These are phyloP conservation scores for Dothideomycetidae sp. DNA, from an alignment of 2,329 filamentous ascomycete genomes.

Conservation along the genomic window DNA sequence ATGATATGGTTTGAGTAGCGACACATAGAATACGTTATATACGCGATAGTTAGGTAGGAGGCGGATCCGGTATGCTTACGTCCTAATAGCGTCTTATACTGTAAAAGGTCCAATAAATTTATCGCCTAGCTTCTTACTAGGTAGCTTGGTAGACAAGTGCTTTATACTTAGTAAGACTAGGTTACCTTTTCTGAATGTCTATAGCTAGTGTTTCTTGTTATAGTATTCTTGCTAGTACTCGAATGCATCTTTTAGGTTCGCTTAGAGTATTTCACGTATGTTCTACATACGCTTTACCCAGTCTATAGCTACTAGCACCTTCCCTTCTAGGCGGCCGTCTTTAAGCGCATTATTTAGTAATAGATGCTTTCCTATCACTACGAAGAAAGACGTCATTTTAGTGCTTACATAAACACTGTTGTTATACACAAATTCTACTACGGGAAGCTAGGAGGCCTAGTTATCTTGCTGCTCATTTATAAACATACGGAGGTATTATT, in stretches of 20 bases:
- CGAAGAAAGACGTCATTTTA: too few relatives aligned
- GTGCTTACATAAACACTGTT: slow-evolving; percentile 7
- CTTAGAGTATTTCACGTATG: background rate
- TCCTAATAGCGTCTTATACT: slow-evolving; percentile 2
- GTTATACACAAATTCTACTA: slow-evolving; percentile 7
- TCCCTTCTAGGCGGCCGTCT: slow-evolving; percentile 5
- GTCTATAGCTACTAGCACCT: slow-evolving; percentile 4
- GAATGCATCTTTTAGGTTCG: slow-evolving; percentile 3
- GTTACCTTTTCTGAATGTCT: slow-evolving; percentile 1
- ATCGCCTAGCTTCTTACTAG: slow-evolving; percentile 8
- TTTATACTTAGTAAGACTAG: slow-evolving; percentile 4
- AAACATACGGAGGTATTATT: slow-evolving; percentile 11
- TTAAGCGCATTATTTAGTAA: background rate
- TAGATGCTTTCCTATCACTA: too few relatives aligned
- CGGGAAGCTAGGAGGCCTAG: background rate
- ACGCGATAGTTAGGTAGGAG: slow-evolving; percentile 7
- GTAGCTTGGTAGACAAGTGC: slow-evolving; percentile 7
- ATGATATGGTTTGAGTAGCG: slow-evolving; percentile 8
- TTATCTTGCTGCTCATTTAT: slow-evolving; percentile 3
- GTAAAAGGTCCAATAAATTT: slow-evolving; percentile 9
- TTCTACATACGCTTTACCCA: background rate
- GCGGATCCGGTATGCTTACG: slow-evolving; percentile 9
- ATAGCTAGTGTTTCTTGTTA: slow-evolving; percentile 5
- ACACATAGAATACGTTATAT: slow-evolving; percentile 11
- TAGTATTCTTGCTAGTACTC: slow-evolving; percentile 6